phyloP scores from a whole-genome alignment of 495 filamentous ascomycete genomes.

The Stereocaulon alpinum region DNA sequence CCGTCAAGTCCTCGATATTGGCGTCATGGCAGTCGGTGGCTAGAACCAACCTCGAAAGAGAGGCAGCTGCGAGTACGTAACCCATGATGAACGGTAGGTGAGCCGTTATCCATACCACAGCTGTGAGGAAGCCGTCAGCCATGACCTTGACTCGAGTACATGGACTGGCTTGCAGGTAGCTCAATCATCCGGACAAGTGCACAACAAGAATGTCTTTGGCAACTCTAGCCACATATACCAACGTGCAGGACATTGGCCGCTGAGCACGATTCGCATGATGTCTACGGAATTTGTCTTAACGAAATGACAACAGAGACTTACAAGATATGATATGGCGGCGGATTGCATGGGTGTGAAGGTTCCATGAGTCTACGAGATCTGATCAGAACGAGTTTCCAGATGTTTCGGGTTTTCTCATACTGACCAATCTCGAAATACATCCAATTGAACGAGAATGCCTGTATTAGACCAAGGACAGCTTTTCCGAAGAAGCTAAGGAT shows the following conservation, averaged over 20 bases:
- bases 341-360: conserved; percentile 47
- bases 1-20: conserved; percentile 34
- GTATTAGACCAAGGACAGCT: conserved; percentile 44
- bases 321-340: conserved; percentile 34
- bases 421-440: conserved; percentile 49
- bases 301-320: conserved; percentile 11
- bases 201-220: too few relatives aligned
- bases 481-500: conserved; percentile 41
- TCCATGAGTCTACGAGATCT: conserved; percentile 29
- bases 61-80: conserved; percentile 43
- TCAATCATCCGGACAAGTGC: too few relatives aligned
- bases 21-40: conserved; percentile 39
- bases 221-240: too few relatives aligned
- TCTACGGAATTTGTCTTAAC: too few relatives aligned
- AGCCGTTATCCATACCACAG: conserved; percentile 32
- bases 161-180: too few relatives aligned
- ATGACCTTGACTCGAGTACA: too few relatives aligned
- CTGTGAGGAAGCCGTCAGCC: conserved; percentile 11
- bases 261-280: too few relatives aligned
- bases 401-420: background rate
- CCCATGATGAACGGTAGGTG: conserved; percentile 49
- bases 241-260: too few relatives aligned
- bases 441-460: conserved; percentile 54
- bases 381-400: background rate
- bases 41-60: conserved; percentile 44